Evolutionary conservation across 1,139 yeast genomes (phyloP).

Genomic region (Lodderomyces pseudojiufengensis): DNA sequence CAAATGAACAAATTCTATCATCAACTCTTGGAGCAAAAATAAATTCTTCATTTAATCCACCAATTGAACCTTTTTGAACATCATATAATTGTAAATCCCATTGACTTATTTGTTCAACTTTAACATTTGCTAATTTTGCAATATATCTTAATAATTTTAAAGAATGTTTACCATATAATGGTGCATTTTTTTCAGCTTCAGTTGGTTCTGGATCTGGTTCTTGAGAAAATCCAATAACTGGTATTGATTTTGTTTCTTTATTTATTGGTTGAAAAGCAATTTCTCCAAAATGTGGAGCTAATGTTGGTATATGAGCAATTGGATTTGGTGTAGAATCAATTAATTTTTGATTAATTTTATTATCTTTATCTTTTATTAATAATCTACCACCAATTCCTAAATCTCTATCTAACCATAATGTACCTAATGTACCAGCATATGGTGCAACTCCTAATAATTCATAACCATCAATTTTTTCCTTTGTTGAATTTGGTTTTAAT

Average conservation of each 20-base stretch:
- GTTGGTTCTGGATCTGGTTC: slow-evolving; percentile 21
- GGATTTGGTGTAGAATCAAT: slow-evolving; percentile 38
- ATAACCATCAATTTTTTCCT: slow-evolving; percentile 33
- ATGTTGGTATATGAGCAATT: slow-evolving; percentile 40
- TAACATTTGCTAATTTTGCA: slow-evolving; percentile 25
- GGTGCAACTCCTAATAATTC: slow-evolving; percentile 43
- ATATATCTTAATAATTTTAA: slow-evolving; percentile 34
- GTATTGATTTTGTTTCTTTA: slow-evolving; percentile 40
- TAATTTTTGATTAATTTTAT: slow-evolving; percentile 23
- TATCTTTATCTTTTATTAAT: slow-evolving; percentile 23
- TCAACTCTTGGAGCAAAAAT: slow-evolving; percentile 44
- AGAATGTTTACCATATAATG: slow-evolving; percentile 38
- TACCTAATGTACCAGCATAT: slow-evolving; percentile 37
- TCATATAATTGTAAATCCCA: slow-evolving; percentile 43
- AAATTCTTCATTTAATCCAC: slow-evolving; percentile 40
- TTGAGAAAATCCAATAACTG: slow-evolving; percentile 35
- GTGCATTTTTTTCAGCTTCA: slow-evolving; percentile 31
- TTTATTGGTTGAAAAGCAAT: slow-evolving; percentile 33
- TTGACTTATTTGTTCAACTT: slow-evolving; percentile 26
- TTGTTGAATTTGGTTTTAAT: slow-evolving; percentile 36
- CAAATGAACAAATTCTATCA: slow-evolving; percentile 43
- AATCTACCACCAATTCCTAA: slow-evolving; percentile 47
- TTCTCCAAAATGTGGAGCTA: slow-evolving; percentile 40
- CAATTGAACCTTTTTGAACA: slow-evolving; percentile 38
- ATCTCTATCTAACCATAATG: slow-evolving; percentile 43